phyloP scores from a whole-genome alignment of 768 basidiomycete genomes.

The Cytidiella melzeri region DNA sequence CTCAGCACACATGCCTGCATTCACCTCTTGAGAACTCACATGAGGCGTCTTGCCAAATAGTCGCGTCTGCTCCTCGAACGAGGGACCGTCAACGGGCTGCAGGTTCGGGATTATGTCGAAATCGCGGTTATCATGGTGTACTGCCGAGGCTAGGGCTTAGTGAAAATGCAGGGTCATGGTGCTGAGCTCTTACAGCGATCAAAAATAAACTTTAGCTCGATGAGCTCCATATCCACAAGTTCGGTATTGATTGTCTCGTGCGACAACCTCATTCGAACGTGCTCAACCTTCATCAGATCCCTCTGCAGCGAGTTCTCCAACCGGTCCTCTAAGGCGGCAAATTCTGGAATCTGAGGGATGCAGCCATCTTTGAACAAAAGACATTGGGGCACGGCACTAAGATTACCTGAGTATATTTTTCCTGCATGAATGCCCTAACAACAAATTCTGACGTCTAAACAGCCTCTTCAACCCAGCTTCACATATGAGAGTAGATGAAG shows the following conservation, averaged over 20 bases:
- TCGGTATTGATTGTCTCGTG: constrained; percentile 70
- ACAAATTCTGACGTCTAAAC: constrained; percentile 83
- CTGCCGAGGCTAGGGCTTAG: constrained; percentile 34
- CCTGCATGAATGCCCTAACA: constrained; percentile 67
- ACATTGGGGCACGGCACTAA: not conserved
- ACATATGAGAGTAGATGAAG: not conserved
- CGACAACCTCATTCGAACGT: constrained; percentile 75
- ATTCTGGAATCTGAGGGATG: constrained; percentile 64
- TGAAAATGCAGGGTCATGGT: no score
- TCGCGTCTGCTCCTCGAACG: constrained; percentile 62
- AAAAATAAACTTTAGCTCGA: constrained; percentile 79
- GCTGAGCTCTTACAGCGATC: constrained; percentile 57
- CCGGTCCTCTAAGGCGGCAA: constrained; percentile 72
- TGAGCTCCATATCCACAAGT: constrained; percentile 74
- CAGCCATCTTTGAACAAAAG: not conserved
- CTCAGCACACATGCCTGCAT: not conserved
- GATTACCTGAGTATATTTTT: constrained; percentile 78
- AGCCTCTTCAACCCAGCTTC: no score
- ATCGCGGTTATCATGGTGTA: constrained; percentile 85
- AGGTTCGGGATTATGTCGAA: constrained; percentile 72
- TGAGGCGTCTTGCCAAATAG: constrained; percentile 59
- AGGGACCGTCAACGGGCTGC: constrained; percentile 49
- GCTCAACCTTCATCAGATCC: constrained; percentile 76
- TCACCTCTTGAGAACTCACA: constrained; percentile 34
- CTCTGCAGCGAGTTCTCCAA: constrained; percentile 83